Evolutionary conservation across 345 rosid genomes (phyloP), one percentile per base, ranked within the genome.

Genomic region (Mallotus nudiflorus): DNA sequence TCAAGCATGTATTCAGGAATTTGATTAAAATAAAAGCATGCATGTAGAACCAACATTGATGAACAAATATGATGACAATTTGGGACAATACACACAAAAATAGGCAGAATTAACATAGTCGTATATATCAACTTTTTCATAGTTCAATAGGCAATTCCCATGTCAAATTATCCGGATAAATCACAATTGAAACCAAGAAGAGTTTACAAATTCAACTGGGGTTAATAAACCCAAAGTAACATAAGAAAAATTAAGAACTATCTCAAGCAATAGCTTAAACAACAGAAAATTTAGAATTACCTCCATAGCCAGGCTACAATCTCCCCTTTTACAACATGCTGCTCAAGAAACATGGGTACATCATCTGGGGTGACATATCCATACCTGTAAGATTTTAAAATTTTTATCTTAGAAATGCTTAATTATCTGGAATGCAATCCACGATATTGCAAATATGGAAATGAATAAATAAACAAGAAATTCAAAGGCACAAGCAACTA

Each of bases 321-420:
- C 84, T 91, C 87, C 33, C 97, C 98, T 70, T 82, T 88, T 68
- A 66, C 84, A 65, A 89, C 78, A 76, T 93, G 98, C 75, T 84
- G 86, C 78, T 89, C 88, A 20, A 94, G 79, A 80, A 91, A 78
- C 37, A 62, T 25, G 51, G 85, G 86, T 51, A 93, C 86, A 75
- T 89, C 90, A 66, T 91, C 97, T 52, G 88, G 94, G n/a, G 87
- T 73, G 63, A 91, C 94, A 80, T 87, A 91, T 37, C 96, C 98
- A 73, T 89, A 89, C 97, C 98, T 93, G 70, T 45, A 31, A 24
- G 40, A 69, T 66, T 54, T 58, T 35, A 13, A 49, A 58, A 52
- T 42, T 19, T 25, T 6, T 42, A 5, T n/a, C 31, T 35, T 2
- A 48, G 31, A 66, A 58, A 55, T 13, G 50, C 31, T 62, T 29